Evolutionary conservation across 257 asterid species (phyloP).

Genomic region (Hygrophila difformis): DNA sequence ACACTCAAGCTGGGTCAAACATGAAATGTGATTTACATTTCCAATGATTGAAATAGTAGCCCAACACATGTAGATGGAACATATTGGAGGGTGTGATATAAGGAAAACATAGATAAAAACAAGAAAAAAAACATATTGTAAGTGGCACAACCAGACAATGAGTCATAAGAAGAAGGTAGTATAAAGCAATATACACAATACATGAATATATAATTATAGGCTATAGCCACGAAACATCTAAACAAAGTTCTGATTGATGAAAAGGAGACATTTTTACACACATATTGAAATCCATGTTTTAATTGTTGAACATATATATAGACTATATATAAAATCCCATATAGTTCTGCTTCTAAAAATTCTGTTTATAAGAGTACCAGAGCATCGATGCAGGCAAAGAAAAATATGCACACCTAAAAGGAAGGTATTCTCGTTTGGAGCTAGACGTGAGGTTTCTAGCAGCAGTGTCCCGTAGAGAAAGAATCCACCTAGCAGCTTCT

Average conservation of each 20-base stretch:
- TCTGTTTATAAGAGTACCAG: too few species aligned
- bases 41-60: too few species aligned
- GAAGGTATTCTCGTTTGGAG: slow-evolving; percentile 56
- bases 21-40: slow-evolving; percentile 18
- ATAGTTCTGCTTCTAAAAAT: background rate
- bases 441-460: slow-evolving; percentile 31
- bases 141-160: too few species aligned
- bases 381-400: background rate
- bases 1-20: slow-evolving; percentile 56
- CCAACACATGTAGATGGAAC: background rate
- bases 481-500: slow-evolving; percentile 60
- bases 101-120: too few species aligned
- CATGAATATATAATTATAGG: too few species aligned
- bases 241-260: too few species aligned
- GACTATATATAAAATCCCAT: slow-evolving; percentile 1
- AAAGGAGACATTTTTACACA: background rate
- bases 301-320: background rate
- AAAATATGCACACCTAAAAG: slow-evolving; percentile 38
- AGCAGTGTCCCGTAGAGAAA: slow-evolving; percentile 41
- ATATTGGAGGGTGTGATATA: background rate
- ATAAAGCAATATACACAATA: too few species aligned
- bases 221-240: too few species aligned
- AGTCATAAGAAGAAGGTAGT: too few species aligned
- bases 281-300: background rate
- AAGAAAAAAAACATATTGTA: too few species aligned